Conservation (phyloP, 2,329 filamentous ascomycete genomes). For the Microsporum audouinii region DNA sequence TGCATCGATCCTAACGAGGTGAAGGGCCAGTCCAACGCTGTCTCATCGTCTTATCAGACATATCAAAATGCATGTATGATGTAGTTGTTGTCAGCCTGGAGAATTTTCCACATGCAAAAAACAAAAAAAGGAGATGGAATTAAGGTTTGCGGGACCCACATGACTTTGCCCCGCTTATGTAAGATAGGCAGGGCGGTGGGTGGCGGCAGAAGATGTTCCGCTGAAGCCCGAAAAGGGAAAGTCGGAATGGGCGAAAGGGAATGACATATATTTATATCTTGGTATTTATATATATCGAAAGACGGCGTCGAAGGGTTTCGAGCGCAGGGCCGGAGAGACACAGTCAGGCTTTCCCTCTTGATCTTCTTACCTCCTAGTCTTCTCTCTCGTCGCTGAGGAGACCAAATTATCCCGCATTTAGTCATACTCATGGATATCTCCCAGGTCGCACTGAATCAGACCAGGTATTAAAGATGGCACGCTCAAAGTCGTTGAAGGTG, state of each 20-base stretch:
- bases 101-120: neutral
- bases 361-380: neutral
- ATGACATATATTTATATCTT: neutral
- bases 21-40: no score
- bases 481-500: constrained; percentile 55
- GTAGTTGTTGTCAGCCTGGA: no score
- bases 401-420: neutral
- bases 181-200: neutral
- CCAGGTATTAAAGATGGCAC: constrained; percentile 46
- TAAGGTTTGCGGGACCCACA: neutral
- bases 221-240: neutral
- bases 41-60: no score
- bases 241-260: neutral
- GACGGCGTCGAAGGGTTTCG: neutral
- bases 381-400: neutral
- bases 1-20: neutral
- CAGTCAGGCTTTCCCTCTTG: neutral
- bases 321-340: neutral
- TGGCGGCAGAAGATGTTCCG: neutral
- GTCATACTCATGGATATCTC: constrained; percentile 2
- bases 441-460: neutral
- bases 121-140: neutral
- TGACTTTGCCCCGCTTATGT: neutral
- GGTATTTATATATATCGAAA: neutral
- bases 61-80: neutral